A percentile compares a stretch with the other conserved stretches of the same genome.
These are phyloP conservation scores for Lithohypha guttulata DNA, from an alignment of 2,329 filamentous ascomycete genomes.

Conservation along the genomic window DNA sequence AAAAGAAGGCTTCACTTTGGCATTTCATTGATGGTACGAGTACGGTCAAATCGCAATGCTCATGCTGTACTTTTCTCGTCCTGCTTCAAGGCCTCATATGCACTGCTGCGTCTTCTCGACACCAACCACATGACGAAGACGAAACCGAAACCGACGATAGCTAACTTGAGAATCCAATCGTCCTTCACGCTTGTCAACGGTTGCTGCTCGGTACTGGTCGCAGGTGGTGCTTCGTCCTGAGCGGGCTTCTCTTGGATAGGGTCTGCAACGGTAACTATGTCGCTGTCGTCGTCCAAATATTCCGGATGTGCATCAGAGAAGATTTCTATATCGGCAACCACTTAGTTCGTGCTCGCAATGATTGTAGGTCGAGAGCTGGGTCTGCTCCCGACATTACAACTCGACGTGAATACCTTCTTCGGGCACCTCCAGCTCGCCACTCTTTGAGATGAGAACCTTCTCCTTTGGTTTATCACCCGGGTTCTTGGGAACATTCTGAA, in stretches of 20 bases:
- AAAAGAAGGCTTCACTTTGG: background rate
- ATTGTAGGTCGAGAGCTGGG: constrained; percentile 16
- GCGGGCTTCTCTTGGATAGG: constrained; percentile 8
- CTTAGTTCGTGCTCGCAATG: constrained; percentile 8
- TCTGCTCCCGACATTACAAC: constrained; percentile 40
- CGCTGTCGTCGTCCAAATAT: constrained; percentile 13
- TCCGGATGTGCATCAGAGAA: constrained; percentile 19
- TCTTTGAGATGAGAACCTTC: constrained; percentile 55
- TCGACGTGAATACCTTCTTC: constrained; percentile 58
- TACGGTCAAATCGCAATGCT: too few species aligned
- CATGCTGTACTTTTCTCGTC: too few species aligned
- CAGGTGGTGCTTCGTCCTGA: constrained; percentile 10
- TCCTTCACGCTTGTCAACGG: constrained; percentile 7
- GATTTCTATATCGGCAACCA: constrained; percentile 10
- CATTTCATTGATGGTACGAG: too few species aligned
- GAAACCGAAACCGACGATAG: constrained; percentile 15
- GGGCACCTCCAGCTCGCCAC: constrained; percentile 51
- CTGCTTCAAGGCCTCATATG: constrained; percentile 11
- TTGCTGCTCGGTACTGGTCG: constrained; percentile 9
- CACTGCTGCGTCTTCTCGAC: constrained; percentile 10
- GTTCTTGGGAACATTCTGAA: constrained; percentile 52
- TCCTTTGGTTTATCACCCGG: constrained; percentile 46
- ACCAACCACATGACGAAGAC: constrained; percentile 14
- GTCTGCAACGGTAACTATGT: background rate
- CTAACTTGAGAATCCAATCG: constrained; percentile 15